phyloP scores from a whole-genome alignment of 2,329 filamentous ascomycete genomes.

The Triangularia setosa region DNA sequence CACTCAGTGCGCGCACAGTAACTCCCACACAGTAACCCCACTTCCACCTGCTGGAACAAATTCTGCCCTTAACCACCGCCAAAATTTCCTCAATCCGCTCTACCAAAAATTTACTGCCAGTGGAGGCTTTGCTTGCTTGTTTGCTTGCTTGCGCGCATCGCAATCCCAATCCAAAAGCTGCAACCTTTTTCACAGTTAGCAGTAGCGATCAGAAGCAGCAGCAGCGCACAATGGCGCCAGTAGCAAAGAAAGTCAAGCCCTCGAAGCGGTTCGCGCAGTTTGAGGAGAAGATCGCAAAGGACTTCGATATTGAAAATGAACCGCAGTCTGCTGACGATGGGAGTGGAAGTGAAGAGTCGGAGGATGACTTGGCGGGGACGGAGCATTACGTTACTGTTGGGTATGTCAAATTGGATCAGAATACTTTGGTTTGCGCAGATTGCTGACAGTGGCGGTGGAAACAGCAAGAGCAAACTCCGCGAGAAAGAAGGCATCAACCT shows the following conservation, averaged over 20 bases:
- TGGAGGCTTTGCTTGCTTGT: background rate
- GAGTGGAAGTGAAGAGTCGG: conserved; percentile 39
- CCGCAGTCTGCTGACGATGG: conserved; percentile 51
- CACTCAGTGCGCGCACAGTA: conserved; percentile 8
- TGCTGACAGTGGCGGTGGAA: conserved; percentile 15
- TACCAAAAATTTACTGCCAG: background rate
- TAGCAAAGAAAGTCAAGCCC: conserved; percentile 41
- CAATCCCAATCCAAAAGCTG: conserved; percentile 22
- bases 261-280: conserved; percentile 60
- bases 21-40: background rate
- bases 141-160: too few relatives aligned
- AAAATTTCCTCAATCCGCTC: conserved; percentile 43
- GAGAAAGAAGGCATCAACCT: conserved; percentile 65
- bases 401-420: conserved; percentile 33
- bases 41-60: background rate
- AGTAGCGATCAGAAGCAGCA: conserved; percentile 11
- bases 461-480: conserved; percentile 76
- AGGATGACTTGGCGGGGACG: conserved; percentile 46
- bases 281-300: conserved; percentile 59
- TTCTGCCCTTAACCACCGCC: conserved; percentile 47
- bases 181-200: background rate
- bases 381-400: conserved; percentile 84
- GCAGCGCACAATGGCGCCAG: conserved; percentile 47
- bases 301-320: conserved; percentile 76
- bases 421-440: background rate